These are phyloP conservation scores for Hericium rajendrae DNA, from an alignment of 768 basidiomycete genomes.

Conservation along the genomic window DNA sequence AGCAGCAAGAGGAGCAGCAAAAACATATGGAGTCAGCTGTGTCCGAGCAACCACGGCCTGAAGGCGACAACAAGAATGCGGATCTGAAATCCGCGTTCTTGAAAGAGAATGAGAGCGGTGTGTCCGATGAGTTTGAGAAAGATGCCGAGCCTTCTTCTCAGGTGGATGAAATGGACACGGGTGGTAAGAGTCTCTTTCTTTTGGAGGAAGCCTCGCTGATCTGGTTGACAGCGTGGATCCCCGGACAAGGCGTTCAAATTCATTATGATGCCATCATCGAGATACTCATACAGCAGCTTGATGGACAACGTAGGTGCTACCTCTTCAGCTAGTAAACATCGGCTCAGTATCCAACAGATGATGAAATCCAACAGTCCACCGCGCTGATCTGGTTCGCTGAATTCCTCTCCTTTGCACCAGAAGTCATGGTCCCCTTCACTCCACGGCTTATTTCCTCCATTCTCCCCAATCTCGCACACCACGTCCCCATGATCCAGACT, in stretches of 20 bases:
- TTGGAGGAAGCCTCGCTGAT: not conserved
- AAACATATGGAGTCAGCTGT: slow-evolving; percentile 5
- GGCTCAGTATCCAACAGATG: slow-evolving; percentile 40
- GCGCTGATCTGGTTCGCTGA: slow-evolving; percentile 91
- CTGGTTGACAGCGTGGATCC: slow-evolving; percentile 54
- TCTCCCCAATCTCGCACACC: slow-evolving; percentile 89
- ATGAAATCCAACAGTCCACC: slow-evolving; percentile 90
- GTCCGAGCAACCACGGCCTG: slow-evolving; percentile 1
- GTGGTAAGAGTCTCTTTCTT: slow-evolving; percentile 17
- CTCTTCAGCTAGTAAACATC: not conserved
- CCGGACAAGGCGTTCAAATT: slow-evolving; percentile 88
- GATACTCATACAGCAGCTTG: slow-evolving; percentile 82
- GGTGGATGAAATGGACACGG: slow-evolving; percentile 48
- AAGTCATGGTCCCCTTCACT: slow-evolving; percentile 91
- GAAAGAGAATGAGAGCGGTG: slow-evolving; percentile 13
- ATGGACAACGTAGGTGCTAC: slow-evolving; percentile 52
- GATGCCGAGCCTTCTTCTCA: slow-evolving; percentile 29
- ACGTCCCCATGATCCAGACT: slow-evolving; percentile 78
- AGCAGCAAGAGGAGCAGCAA: slow-evolving; percentile 44
- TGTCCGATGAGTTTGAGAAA: slow-evolving; percentile 22
- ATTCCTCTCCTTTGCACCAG: slow-evolving; percentile 78
- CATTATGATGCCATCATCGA: slow-evolving; percentile 90
- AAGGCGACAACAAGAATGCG: not conserved
- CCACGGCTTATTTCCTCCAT: slow-evolving; percentile 89
- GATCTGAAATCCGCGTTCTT: not conserved